Evolutionary conservation across 202 grass and related monocot genomes (phyloP).

Genomic region (Musa balbisiana): DNA sequence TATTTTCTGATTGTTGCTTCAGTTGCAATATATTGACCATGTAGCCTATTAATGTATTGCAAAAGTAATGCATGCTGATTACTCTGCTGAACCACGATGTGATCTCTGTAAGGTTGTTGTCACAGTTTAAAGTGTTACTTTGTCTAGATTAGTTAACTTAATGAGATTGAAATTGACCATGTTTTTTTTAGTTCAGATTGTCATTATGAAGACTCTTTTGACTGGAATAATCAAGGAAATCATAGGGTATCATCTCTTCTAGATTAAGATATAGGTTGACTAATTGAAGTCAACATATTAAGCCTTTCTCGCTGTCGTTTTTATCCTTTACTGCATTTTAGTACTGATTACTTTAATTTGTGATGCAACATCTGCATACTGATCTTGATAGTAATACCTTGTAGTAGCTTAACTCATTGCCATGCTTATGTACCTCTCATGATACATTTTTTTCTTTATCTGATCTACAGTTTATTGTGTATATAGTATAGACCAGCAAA

Average conservation of each 20-base stretch:
- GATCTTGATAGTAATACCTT: no score
- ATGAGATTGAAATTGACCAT: background rate
- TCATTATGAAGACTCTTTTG: background rate
- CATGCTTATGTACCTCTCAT: no score
- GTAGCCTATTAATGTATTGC: background rate
- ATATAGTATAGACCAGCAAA: no score
- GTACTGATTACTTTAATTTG: background rate
- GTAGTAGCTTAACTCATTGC: no score
- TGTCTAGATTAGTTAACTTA: no score
- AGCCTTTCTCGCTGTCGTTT: background rate
- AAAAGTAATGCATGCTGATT: background rate
- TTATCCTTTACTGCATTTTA: background rate
- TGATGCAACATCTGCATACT: background rate
- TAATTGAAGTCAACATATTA: background rate
- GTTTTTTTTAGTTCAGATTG: background rate
- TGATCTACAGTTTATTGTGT: no score
- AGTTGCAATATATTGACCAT: background rate
- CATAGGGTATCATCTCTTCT: background rate
- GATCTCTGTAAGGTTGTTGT: no score
- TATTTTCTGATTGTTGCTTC: background rate
- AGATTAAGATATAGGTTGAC: background rate
- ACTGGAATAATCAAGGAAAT: background rate
- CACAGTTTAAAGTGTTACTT: no score
- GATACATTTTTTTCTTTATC: no score
- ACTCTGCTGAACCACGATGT: background rate